phyloP scores from a whole-genome alignment of 495 filamentous ascomycete genomes.

The Trichoderma orchidacearum region DNA sequence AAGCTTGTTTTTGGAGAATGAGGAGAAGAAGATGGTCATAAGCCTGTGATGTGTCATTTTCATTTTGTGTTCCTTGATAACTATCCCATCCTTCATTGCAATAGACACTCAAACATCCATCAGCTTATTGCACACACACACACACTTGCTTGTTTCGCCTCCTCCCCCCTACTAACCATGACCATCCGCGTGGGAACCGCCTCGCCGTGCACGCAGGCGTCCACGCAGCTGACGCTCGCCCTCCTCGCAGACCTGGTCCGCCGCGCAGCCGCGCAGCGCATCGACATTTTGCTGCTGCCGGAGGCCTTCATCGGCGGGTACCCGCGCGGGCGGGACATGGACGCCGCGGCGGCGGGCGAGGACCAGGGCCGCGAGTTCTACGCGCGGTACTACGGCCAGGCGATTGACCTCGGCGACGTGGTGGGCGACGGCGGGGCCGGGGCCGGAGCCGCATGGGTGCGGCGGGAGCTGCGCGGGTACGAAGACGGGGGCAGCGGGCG shows the following conservation, averaged over 20 bases:
- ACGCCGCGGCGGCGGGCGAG: conserved; percentile 55
- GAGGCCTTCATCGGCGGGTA: conserved; percentile 93
- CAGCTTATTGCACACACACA: too few relatives aligned
- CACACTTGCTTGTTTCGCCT: too few relatives aligned
- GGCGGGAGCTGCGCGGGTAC: conserved; percentile 40
- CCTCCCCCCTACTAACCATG: not conserved
- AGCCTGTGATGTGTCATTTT: too few relatives aligned
- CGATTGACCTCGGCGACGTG: conserved; percentile 79
- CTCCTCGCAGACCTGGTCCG: conserved; percentile 44
- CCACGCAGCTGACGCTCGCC: conserved; percentile 49
- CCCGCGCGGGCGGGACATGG: conserved; percentile 72
- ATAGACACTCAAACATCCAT: too few relatives aligned
- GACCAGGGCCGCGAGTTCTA: conserved; percentile 70
- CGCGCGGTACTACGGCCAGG: conserved; percentile 60
- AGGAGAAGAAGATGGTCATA: too few relatives aligned
- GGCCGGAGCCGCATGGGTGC: conserved; percentile 60
- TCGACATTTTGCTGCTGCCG: conserved; percentile 76
- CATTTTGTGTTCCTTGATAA: too few relatives aligned
- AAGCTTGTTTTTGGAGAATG: too few relatives aligned
- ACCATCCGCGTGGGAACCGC: conserved; percentile 59
- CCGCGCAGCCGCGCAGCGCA: conserved; percentile 34
- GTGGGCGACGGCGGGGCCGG: conserved; percentile 44
- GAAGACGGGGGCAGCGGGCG: conserved; percentile 33
- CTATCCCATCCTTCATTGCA: too few relatives aligned
- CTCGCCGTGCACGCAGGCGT: conserved; percentile 58